These are phyloP conservation scores for Fusarium sambucinum DNA, from an alignment of 2,329 filamentous ascomycete species.

Conservation along the genomic window DNA sequence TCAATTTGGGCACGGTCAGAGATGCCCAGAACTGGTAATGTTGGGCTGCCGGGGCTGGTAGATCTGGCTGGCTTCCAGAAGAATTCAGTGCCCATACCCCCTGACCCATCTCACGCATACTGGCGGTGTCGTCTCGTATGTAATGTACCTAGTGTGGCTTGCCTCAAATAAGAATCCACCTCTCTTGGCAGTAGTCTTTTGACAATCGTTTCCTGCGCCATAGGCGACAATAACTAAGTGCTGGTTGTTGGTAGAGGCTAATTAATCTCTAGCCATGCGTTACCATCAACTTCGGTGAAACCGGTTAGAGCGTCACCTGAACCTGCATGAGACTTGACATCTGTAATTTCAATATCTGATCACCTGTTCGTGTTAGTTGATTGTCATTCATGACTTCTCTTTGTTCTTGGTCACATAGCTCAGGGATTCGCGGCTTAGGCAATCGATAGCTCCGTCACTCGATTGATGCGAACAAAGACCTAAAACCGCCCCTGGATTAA, in stretches of 20 bases:
- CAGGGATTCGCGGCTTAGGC: conserved; percentile 22
- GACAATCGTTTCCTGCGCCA: conserved; percentile 33
- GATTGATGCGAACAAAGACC: conserved; percentile 23
- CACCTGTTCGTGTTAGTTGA: conserved; percentile 30
- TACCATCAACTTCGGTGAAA: conserved; percentile 45
- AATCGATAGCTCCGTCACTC: conserved; percentile 32
- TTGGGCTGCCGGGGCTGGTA: conserved; percentile 40
- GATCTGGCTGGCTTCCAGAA: conserved; percentile 48
- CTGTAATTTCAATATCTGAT: conserved; percentile 40
- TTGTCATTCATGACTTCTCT: conserved; percentile 13
- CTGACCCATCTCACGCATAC: conserved; percentile 26
- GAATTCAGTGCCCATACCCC: conserved; percentile 33
- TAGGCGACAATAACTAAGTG: conserved; percentile 24
- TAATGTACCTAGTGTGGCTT: conserved; percentile 41
- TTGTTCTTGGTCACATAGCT: conserved; percentile 28
- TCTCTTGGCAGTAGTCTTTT: conserved; percentile 34
- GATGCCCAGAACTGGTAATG: conserved; percentile 36
- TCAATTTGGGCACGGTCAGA: conserved; percentile 45
- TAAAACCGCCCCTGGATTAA: conserved; percentile 8
- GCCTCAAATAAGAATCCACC: conserved; percentile 45
- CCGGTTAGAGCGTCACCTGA: conserved; percentile 40
- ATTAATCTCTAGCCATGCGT: conserved; percentile 45
- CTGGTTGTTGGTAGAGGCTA: conserved; percentile 34
- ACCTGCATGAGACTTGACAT: conserved; percentile 28
- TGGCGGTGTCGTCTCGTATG: conserved; percentile 36